Evolutionary conservation across 306 rosid species (phyloP).

Genomic region (Cucurbita moschata): DNA sequence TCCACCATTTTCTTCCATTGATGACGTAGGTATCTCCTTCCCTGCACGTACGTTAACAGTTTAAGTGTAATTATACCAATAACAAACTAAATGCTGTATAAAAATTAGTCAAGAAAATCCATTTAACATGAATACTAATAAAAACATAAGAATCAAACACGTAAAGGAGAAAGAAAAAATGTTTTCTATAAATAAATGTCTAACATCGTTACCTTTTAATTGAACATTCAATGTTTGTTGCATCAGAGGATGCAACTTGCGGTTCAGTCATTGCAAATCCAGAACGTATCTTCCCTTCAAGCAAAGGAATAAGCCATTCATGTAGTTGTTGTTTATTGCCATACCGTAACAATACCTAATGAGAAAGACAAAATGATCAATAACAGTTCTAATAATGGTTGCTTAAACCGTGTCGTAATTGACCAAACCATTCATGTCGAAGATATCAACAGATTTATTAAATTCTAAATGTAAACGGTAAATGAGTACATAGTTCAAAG

Average conservation of each 20-base stretch:
- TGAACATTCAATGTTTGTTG: constrained; percentile 81
- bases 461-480: neutral
- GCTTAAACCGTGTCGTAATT: neutral
- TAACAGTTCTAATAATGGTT: neutral
- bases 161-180: too few relatives aligned
- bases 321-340: constrained; percentile 65
- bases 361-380: neutral
- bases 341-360: constrained; percentile 75
- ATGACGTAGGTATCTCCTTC: constrained; percentile 72
- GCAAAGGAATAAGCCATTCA: constrained; percentile 90
- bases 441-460: neutral
- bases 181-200: neutral
- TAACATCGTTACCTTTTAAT: constrained; percentile 42
- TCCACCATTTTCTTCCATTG: constrained; percentile 96
- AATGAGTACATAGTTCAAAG: neutral
- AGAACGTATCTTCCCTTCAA: constrained; percentile 81
- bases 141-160: too few relatives aligned
- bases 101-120: neutral
- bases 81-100: neutral
- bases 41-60: constrained; percentile 18
- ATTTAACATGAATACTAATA: neutral
- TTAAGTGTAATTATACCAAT: neutral
- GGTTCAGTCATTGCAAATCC: constrained; percentile 98
- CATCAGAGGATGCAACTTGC: constrained; percentile 84
- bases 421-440: neutral